Evolutionary conservation across 768 basidiomycete species (phyloP).

Genomic region (Kwoniella sp.): DNA sequence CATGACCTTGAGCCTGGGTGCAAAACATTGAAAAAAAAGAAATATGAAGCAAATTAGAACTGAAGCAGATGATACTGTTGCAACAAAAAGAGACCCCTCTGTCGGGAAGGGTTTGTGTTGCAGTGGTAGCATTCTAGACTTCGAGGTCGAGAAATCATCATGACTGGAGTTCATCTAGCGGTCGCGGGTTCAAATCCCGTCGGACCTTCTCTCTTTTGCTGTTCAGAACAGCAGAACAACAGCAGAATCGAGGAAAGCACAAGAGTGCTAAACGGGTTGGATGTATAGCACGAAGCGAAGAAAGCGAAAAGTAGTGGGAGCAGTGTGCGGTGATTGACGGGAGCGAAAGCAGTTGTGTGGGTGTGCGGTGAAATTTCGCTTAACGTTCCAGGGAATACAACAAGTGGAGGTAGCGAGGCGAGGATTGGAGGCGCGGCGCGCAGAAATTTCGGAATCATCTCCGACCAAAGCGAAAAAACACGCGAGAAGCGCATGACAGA

Average conservation of each 20-base stretch:
- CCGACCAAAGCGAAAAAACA: background rate
- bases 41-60: background rate
- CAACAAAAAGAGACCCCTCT: background rate
- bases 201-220: slow-evolving; percentile 23
- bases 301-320: too few species aligned
- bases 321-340: too few species aligned
- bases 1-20: too few species aligned
- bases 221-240: background rate
- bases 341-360: background rate
- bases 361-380: slow-evolving; percentile 1
- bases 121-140: slow-evolving; percentile 35
- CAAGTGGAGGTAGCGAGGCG: too few species aligned
- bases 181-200: slow-evolving; percentile 35
- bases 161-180: slow-evolving; percentile 32
- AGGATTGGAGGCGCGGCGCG: too few species aligned
- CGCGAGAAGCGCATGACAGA: background rate
- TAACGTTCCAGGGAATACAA: slow-evolving; percentile 1
- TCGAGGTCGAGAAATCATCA: slow-evolving; percentile 24
- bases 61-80: background rate
- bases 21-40: background rate
- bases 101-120: slow-evolving; percentile 24
- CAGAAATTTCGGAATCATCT: background rate
- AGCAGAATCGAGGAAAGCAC: background rate
- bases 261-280: too few species aligned
- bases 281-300: too few species aligned